These are phyloP conservation scores for Boletus subluridellus DNA, from an alignment of 1,284 basidiomycete species.

Conservation along the genomic window DNA sequence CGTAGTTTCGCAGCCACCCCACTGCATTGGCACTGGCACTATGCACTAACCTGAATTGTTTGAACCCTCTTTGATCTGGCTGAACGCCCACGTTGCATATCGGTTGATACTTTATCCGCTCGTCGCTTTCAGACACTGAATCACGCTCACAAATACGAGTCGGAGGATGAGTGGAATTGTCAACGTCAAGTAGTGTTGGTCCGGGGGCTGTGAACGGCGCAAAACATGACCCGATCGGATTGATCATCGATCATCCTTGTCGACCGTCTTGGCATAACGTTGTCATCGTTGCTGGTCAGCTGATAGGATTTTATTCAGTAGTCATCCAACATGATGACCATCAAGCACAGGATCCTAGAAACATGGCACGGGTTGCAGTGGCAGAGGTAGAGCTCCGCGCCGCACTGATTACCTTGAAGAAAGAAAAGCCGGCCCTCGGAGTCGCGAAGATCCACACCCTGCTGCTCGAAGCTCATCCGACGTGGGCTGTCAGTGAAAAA, in stretches of 20 bases:
- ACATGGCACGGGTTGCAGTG: slow-evolving; percentile 20
- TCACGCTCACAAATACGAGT: neutral
- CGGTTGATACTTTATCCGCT: neutral
- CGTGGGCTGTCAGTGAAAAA: slow-evolving; percentile 80
- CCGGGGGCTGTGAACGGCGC: neutral
- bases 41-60: no score
- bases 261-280: neutral
- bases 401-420: slow-evolving; percentile 42
- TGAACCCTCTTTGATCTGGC: neutral
- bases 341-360: neutral
- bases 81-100: neutral
- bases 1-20: neutral
- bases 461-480: slow-evolving; percentile 55
- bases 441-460: slow-evolving; percentile 67
- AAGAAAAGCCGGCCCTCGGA: slow-evolving; percentile 61
- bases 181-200: neutral
- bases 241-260: neutral
- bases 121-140: neutral
- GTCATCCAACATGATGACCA: neutral
- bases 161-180: neutral
- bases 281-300: neutral
- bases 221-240: neutral
- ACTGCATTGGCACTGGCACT: neutral
- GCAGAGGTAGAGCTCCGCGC: slow-evolving; percentile 46
- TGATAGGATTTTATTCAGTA: neutral